These are phyloP conservation scores for Coffea canephora DNA, from an alignment of 257 asterid genomes.

Conservation along the genomic window DNA sequence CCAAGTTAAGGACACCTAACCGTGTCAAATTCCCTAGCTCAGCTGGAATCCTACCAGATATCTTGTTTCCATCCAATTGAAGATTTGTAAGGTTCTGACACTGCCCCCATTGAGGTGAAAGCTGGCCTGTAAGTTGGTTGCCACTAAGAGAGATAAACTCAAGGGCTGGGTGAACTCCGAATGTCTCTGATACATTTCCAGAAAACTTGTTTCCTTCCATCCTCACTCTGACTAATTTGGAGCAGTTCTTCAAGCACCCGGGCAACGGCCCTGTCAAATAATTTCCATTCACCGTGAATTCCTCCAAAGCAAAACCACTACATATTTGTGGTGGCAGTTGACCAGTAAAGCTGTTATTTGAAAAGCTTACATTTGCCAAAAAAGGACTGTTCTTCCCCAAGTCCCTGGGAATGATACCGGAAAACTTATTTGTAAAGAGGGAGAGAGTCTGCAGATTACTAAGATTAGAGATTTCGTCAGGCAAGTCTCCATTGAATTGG, in stretches of 20 bases:
- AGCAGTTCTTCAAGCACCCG: conserved; percentile 62
- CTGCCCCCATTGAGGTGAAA: conserved; percentile 59
- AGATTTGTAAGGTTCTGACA: conserved; percentile 46
- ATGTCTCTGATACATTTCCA: conserved; percentile 56
- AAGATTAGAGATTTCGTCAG: conserved; percentile 54
- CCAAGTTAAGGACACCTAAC: conserved; percentile 47
- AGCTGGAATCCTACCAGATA: conserved; percentile 70
- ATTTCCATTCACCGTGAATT: conserved; percentile 55
- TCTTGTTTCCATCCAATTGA: conserved; percentile 39
- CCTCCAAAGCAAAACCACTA: conserved; percentile 43
- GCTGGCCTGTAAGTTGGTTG: conserved; percentile 57
- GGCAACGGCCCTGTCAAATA: conserved; percentile 65
- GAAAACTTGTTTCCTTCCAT: conserved; percentile 59
- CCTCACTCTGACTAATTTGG: conserved; percentile 41
- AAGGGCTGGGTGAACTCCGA: conserved; percentile 61
- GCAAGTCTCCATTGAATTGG: conserved; percentile 55
- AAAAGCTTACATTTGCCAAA: conserved; percentile 46
- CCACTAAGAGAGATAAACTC: conserved; percentile 44
- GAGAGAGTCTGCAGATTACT: conserved; percentile 30
- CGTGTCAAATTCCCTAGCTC: conserved; percentile 57
- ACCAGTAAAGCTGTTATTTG: conserved; percentile 65
- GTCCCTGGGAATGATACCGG: conserved; percentile 56
- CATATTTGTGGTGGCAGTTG: conserved; percentile 62
- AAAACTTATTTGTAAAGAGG: conserved; percentile 45
- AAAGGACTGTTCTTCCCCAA: conserved; percentile 49